Base-by-base conservation (phyloP, 2,329 filamentous ascomycete genomes). In the Arthrobotrys musiformis region DNA sequence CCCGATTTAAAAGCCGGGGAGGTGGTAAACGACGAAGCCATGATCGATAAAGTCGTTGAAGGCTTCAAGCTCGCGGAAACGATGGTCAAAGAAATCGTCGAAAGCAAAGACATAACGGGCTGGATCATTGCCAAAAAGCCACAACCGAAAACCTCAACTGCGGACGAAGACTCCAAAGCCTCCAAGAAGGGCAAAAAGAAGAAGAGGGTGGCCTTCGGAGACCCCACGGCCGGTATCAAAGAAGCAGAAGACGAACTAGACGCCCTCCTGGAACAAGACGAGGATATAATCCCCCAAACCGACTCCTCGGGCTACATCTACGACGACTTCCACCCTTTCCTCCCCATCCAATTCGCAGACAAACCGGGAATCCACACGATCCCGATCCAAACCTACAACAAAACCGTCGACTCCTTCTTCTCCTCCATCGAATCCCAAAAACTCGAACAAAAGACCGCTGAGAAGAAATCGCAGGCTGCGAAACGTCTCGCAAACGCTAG, bases 341-440 rank as follows among this genome's bases (percentile, higher is more conserved):
- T 91, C 42, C 95, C 95, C 0, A 86, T 87, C 22, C 94, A 98
- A 80, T 92, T 97, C 78, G 89, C 90, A 78, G 86, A 88, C 5
- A 89, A 93, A 69, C 85, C 89, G 0, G 85, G 86, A 0, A 88
- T 90, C 24, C 88, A 89, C 2, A 89, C 97, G 15, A 82, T 98
- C 11, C 89, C 92, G 66, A 93, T 94, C 79, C 88, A 93, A 5
- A 91, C 90, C 8, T 98, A 96, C 86, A 97, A 97, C 83, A 92
- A 91, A 82, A 95, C 93, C 0, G 93, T 97, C 0, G 95, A 99
- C 82, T 93, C 97, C 80, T 99, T 97, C 85, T 98, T 97, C 83
- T 98, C 95, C 0, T 98, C 94, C 0, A 89, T 98, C 26, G 95
- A 99, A 84, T 93, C 94, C 0, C 94, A 97, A 82, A 97, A 93